phyloP scores from a whole-genome alignment of 1,284 basidiomycete species.

The Coniferiporia sulphurascens region DNA sequence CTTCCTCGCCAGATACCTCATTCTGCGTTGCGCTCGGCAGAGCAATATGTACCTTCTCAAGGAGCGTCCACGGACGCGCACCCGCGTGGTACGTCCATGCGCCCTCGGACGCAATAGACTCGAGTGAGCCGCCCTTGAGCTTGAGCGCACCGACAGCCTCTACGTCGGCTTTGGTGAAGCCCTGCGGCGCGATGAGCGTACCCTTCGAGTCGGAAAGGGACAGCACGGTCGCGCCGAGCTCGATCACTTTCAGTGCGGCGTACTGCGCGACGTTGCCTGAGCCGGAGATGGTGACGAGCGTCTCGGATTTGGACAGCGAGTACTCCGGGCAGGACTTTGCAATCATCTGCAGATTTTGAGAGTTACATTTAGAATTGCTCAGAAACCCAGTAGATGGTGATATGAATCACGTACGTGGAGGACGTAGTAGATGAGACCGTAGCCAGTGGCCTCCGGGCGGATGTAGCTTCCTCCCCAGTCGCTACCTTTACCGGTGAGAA shows the following conservation, averaged over 20 bases:
- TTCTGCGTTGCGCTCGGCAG: constrained; percentile 79
- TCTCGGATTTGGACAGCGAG: constrained; percentile 38
- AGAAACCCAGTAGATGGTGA: neutral
- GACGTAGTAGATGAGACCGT: constrained; percentile 78
- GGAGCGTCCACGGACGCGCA: constrained; percentile 70
- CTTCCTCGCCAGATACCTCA: constrained; percentile 71
- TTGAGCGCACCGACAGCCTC: constrained; percentile 58
- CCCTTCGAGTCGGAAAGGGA: constrained; percentile 81
- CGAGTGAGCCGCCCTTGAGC: constrained; percentile 56
- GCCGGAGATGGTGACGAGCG: constrained; percentile 68
- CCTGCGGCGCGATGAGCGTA: constrained; percentile 55
- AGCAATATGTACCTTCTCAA: constrained; percentile 65
- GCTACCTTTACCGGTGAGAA: constrained; percentile 76
- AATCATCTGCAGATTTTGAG: constrained; percentile 40
- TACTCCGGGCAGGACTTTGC: constrained; percentile 43
- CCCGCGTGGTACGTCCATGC: constrained; percentile 67
- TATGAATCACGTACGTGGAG: constrained; percentile 47
- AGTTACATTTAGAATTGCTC: constrained; percentile 1
- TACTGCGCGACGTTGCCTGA: constrained; percentile 74
- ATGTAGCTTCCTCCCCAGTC: constrained; percentile 74
- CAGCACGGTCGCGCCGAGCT: constrained; percentile 71
- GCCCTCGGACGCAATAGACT: constrained; percentile 36
- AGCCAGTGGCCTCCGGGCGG: constrained; percentile 71
- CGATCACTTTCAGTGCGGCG: constrained; percentile 77
- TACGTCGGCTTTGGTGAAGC: constrained; percentile 58